These are phyloP conservation scores for Ustilago bromivora DNA, from an alignment of 1,284 basidiomycete genomes.

Conservation along the genomic window DNA sequence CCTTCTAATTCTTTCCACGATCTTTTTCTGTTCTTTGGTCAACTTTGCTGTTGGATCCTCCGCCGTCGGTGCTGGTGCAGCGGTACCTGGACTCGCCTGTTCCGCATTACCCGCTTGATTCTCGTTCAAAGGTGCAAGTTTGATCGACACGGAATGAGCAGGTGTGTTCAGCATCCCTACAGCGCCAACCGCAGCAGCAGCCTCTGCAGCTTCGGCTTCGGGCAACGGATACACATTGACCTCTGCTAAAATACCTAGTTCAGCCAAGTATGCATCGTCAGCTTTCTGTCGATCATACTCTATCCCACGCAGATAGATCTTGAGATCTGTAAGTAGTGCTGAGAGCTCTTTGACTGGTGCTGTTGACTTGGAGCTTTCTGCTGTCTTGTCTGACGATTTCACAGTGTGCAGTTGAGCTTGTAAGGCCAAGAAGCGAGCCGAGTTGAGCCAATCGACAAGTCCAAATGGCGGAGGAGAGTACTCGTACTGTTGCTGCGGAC, in stretches of 20 bases:
- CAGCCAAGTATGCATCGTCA: conserved; percentile 30
- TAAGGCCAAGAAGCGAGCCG: conserved; percentile 23
- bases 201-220: neutral
- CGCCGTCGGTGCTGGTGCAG: neutral
- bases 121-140: conserved; percentile 15
- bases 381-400: neutral
- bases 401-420: conserved; percentile 4
- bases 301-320: conserved; percentile 51
- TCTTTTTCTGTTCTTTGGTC: neutral
- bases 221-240: conserved; percentile 14
- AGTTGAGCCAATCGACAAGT: conserved; percentile 49
- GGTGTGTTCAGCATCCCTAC: neutral
- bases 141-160: conserved; percentile 26
- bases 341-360: conserved; percentile 35
- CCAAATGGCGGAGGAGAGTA: conserved; percentile 52
- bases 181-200: neutral
- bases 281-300: conserved; percentile 47
- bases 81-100: neutral
- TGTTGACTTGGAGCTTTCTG: conserved; percentile 15
- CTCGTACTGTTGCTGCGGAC: conserved; percentile 45
- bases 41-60: conserved; percentile 6
- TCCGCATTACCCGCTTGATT: neutral
- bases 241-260: conserved; percentile 13
- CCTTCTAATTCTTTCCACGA: conserved; percentile 32
- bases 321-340: conserved; percentile 44